Conservation (phyloP, 139 green algal species). For the Ulvella scutata region DNA sequence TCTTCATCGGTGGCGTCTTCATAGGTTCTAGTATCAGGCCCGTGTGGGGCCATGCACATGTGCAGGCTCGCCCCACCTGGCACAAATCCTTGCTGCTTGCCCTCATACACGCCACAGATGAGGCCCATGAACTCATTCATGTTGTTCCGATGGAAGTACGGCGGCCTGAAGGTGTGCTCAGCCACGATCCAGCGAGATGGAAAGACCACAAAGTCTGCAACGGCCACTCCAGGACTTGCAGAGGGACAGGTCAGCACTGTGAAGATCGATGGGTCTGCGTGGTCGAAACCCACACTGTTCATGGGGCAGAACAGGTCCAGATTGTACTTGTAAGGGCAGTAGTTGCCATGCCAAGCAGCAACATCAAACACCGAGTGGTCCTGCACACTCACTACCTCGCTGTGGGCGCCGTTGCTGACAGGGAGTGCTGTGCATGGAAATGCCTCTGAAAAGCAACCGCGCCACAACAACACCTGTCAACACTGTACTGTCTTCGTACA, state of each 20-base stretch:
- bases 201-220: conserved; percentile 92
- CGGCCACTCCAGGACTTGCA: conserved; percentile 39
- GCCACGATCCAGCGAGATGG: conserved; percentile 79
- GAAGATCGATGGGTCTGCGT: conserved; percentile 90
- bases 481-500: too few relatives aligned
- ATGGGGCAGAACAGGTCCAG: conserved; percentile 64
- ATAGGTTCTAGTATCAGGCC: conserved; percentile 70
- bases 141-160: conserved; percentile 79
- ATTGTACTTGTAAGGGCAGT: conserved; percentile 55
- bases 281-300: conserved; percentile 45
- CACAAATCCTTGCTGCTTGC: conserved; percentile 65
- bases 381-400: too few relatives aligned
- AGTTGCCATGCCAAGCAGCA: conserved; percentile 71
- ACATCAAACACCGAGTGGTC: conserved; percentile 89
- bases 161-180: conserved; percentile 83
- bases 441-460: too few relatives aligned
- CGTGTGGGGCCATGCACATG: conserved; percentile 81
- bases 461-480: too few relatives aligned
- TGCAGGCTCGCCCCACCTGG: conserved; percentile 68
- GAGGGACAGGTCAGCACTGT: conserved; percentile 77
- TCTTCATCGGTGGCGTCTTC: conserved; percentile 33
- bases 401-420: too few relatives aligned
- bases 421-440: too few relatives aligned
- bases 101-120: conserved; percentile 70
- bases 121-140: conserved; percentile 97